These are phyloP conservation scores for Udeniomyces megalosporus DNA, from an alignment of 768 basidiomycete genomes.

Conservation along the genomic window DNA sequence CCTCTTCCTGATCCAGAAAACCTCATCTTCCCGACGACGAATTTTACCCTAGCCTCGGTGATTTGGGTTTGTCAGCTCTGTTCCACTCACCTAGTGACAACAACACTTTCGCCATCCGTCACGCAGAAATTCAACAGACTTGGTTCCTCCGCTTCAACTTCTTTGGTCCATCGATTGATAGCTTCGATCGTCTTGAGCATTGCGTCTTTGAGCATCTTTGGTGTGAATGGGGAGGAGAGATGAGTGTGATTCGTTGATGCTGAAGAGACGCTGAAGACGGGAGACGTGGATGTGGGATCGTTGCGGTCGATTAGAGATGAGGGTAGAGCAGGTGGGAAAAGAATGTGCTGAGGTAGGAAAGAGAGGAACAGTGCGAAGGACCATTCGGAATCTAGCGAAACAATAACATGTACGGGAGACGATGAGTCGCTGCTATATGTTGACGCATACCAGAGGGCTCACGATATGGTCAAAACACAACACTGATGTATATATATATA, in stretches of 20 bases:
- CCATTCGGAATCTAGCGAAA: constrained; percentile 74
- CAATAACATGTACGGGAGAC: no score
- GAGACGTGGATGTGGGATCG: not conserved
- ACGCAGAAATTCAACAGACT: constrained; percentile 91
- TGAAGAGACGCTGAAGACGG: not conserved
- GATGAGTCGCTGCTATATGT: not conserved
- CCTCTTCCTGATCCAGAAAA: no score
- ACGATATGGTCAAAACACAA: no score
- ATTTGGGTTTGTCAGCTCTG: not conserved
- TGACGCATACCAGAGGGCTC: no score
- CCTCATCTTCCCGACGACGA: no score
- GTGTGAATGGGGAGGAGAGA: constrained; percentile 61
- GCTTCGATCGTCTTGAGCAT: constrained; percentile 76
- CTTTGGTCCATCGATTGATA: constrained; percentile 55
- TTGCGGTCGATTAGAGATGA: constrained; percentile 6
- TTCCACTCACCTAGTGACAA: constrained; percentile 50
- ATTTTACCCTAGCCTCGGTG: no score
- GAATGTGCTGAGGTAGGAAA: constrained; percentile 23
- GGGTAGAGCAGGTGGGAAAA: constrained; percentile 8
- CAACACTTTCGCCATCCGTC: constrained; percentile 82
- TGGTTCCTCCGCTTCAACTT: constrained; percentile 38
- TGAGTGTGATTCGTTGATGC: constrained; percentile 48
- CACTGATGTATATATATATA: no score
- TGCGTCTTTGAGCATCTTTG: constrained; percentile 50
- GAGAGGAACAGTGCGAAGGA: constrained; percentile 83